phyloP scores from a whole-genome alignment of 2,329 filamentous ascomycete genomes.

The Pyrenophora tritici-repentis region DNA sequence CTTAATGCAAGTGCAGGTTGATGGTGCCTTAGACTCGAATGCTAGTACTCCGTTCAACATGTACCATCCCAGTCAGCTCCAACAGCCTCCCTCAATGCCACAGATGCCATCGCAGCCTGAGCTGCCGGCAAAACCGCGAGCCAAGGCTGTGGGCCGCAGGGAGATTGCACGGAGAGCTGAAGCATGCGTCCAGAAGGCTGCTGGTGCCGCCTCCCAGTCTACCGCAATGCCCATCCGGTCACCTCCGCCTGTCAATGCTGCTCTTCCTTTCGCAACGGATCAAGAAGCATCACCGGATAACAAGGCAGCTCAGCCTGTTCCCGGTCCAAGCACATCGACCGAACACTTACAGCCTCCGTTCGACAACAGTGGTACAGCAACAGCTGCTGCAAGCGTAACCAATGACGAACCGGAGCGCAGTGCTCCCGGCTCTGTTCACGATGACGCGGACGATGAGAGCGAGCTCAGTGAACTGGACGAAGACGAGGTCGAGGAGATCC shows the following conservation, averaged over 20 bases:
- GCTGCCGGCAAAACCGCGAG: slow-evolving; percentile 42
- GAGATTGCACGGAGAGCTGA: slow-evolving; percentile 65
- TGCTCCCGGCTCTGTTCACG: slow-evolving; percentile 60
- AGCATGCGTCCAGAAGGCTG: slow-evolving; percentile 55
- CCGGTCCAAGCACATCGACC: slow-evolving; percentile 9
- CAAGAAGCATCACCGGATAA: slow-evolving; percentile 29
- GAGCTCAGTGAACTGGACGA: slow-evolving; percentile 60
- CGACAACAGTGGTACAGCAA: slow-evolving; percentile 49
- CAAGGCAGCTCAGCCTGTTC: slow-evolving; percentile 12
- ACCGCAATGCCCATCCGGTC: slow-evolving; percentile 44
- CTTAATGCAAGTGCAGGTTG: slow-evolving; percentile 41
- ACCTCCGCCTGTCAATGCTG: slow-evolving; percentile 24
- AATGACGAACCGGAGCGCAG: slow-evolving; percentile 53
- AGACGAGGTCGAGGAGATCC: slow-evolving; percentile 44
- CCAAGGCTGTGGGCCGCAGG: slow-evolving; percentile 63
- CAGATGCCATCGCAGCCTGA: slow-evolving; percentile 28
- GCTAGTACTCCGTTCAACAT: slow-evolving; percentile 31
- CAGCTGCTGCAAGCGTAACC: slow-evolving; percentile 32
- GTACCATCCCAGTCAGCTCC: slow-evolving; percentile 34
- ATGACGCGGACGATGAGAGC: slow-evolving; percentile 60
- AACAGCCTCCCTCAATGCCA: slow-evolving; percentile 16
- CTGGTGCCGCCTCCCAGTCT: slow-evolving; percentile 34
- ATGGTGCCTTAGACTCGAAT: slow-evolving; percentile 29
- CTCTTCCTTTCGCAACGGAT: slow-evolving; percentile 17
- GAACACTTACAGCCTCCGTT: slow-evolving; percentile 25